These are phyloP conservation scores for Boletus rufocinnamomeus DNA, from an alignment of 768 basidiomycete species.

Conservation along the genomic window DNA sequence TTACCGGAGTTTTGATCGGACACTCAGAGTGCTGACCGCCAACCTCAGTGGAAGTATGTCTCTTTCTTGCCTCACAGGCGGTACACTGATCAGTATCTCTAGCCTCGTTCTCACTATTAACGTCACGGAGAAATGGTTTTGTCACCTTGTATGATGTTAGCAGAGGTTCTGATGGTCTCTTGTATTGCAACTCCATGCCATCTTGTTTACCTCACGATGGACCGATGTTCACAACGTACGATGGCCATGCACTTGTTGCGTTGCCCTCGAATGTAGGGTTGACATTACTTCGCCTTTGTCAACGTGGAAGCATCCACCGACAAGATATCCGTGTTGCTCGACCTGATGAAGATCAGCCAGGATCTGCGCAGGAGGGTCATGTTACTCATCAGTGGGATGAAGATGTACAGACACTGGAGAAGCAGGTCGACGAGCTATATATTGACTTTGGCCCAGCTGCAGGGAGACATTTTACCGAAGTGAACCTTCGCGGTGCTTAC, in stretches of 20 bases:
- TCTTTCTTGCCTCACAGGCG: not conserved
- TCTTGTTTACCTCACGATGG: constrained; percentile 37
- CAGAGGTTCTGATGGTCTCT: constrained; percentile 37
- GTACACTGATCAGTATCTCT: constrained; percentile 4
- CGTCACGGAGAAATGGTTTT: constrained; percentile 58
- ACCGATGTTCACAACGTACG: constrained; percentile 28
- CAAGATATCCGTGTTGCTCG: constrained; percentile 38
- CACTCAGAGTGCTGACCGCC: constrained; percentile 47
- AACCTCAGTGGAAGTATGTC: constrained; percentile 36
- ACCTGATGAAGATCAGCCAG: constrained; percentile 16
- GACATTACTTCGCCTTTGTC: constrained; percentile 49
- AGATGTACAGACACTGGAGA: constrained; percentile 42
- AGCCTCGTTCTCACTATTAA: constrained; percentile 58
- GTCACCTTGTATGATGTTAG: constrained; percentile 67
- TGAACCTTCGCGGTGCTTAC: constrained; percentile 56
- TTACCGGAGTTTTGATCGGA: constrained; percentile 58
- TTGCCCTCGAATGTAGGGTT: constrained; percentile 34
- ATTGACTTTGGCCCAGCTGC: constrained; percentile 48
- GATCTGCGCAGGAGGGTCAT: not conserved
- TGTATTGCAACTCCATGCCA: constrained; percentile 49
- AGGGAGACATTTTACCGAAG: constrained; percentile 43
- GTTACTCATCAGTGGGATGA: constrained; percentile 40
- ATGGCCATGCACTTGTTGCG: constrained; percentile 36
- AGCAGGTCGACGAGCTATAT: constrained; percentile 25
- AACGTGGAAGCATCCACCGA: constrained; percentile 47